These are phyloP conservation scores for Heracleum sosnowskyi DNA, from an alignment of 129 eudicot species.

Conservation along the genomic window DNA sequence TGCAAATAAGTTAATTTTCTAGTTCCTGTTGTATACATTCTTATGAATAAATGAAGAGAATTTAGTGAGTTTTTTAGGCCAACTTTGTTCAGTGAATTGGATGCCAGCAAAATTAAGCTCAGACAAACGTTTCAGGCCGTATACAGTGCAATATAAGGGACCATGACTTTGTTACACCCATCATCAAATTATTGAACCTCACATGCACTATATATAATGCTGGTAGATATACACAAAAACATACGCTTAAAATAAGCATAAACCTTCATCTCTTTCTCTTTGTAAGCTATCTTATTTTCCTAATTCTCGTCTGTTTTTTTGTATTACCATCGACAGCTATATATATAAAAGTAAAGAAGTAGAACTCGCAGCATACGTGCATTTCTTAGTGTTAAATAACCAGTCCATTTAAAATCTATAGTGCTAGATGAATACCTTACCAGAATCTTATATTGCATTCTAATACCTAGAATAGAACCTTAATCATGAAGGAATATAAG, in stretches of 20 bases:
- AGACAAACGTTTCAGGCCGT: conserved; percentile 42
- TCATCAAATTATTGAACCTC: conserved; percentile 50
- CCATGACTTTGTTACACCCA: conserved; percentile 48
- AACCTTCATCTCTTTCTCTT: neutral
- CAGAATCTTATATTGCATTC: no score
- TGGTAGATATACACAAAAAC: neutral
- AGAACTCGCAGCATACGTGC: no score
- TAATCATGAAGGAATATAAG: no score
- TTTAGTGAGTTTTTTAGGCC: conserved; percentile 19
- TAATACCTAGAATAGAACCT: no score
- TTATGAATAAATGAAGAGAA: no score
- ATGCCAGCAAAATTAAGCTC: conserved; percentile 26
- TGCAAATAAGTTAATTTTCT: no score
- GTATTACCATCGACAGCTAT: no score
- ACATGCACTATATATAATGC: conserved; percentile 27
- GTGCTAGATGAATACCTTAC: no score
- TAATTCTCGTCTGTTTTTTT: neutral
- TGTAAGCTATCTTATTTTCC: neutral
- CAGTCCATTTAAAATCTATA: no score
- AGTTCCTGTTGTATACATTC: no score
- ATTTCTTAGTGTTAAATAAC: no score
- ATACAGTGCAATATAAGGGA: conserved; percentile 49
- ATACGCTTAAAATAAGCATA: neutral
- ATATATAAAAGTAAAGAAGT: no score
- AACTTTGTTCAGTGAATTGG: conserved; percentile 23